Evolutionary conservation across 176 grass and related monocot species (phyloP).

Genomic region (Thalia dealbata): DNA sequence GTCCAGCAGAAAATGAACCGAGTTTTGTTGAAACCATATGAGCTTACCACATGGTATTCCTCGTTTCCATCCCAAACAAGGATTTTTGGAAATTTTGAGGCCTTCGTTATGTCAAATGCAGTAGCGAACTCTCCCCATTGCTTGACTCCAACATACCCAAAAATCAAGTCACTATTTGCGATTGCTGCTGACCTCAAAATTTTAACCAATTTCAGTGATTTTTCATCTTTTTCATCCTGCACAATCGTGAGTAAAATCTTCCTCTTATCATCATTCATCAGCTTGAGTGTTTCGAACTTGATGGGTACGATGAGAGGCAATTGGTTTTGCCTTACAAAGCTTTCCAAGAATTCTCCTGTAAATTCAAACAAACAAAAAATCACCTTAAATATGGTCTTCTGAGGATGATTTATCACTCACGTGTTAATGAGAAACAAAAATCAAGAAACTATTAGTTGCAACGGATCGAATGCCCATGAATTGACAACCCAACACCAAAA

Average conservation of each 20-base stretch:
- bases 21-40: background rate
- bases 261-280: slow-evolving; percentile 66
- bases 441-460: background rate
- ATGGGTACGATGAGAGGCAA: slow-evolving; percentile 67
- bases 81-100: slow-evolving; percentile 53
- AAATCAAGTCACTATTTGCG: slow-evolving; percentile 82
- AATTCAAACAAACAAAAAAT: slow-evolving; percentile 9
- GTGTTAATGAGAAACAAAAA: background rate
- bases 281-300: slow-evolving; percentile 52
- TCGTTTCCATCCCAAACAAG: slow-evolving; percentile 76
- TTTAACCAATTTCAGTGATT: slow-evolving; percentile 46
- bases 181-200: slow-evolving; percentile 62
- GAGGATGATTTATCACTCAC: background rate
- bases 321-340: slow-evolving; percentile 76
- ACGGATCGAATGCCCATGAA: background rate
- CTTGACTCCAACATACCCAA: slow-evolving; percentile 70
- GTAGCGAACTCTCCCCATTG: slow-evolving; percentile 78
- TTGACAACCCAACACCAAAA: background rate
- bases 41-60: slow-evolving; percentile 77
- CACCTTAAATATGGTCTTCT: slow-evolving; percentile 6
- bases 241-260: slow-evolving; percentile 71
- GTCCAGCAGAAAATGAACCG: background rate
- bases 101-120: slow-evolving; percentile 55
- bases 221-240: slow-evolving; percentile 56
- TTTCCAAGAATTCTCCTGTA: slow-evolving; percentile 63